Evolutionary conservation across 768 basidiomycete species (phyloP), one percentile per base, ranked within the genome.

Genomic region (Asterophora parasitica): DNA sequence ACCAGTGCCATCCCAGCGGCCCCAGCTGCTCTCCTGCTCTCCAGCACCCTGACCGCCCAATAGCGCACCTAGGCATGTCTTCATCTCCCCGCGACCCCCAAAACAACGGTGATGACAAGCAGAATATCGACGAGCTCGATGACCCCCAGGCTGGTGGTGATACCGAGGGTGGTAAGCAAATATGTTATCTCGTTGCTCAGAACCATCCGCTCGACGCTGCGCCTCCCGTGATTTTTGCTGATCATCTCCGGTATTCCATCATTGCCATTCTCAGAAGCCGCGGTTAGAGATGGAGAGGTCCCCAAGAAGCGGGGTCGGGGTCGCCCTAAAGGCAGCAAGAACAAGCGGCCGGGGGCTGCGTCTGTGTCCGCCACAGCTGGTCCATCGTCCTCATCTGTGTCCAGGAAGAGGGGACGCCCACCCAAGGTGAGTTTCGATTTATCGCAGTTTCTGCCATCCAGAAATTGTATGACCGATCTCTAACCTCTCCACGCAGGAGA

Each of bases 261-360:
- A 57, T 52, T 40, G 50, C 58, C 46, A 43, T 58, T 53, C 49
- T 49, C 60, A 69, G 73, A 70, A 61, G 64, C 70, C 52, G 61
- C 73, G 49, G 66, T 37, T 13, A 35, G 72, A 48, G 63, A 70
- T 50, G 58, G 67, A 16, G 62, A 60, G 47, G 44, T 67, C 37
- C 73, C 78, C 34, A 57, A 62, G 52, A 93, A 91, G 72, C 83
- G 92, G 59, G 82, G 88, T 60, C 79, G 92, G 39, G 92, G 92
- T 45, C 82, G 92, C 55, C 92, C 92, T 51, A 90, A 85, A 65
- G 92, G 92, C 58, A 89, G 87, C 67, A 93, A 88, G 72, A 79
- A 82, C 66, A 75, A 81, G 72, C 77, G 76, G 53, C 49, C 61
- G 32, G 55, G 60, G 51, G 60, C 61, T 38, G 49, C 65, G 7